Evolutionary conservation across 2,329 filamentous ascomycete species (phyloP).

Genomic region (Coniochaeta ligniaria): DNA sequence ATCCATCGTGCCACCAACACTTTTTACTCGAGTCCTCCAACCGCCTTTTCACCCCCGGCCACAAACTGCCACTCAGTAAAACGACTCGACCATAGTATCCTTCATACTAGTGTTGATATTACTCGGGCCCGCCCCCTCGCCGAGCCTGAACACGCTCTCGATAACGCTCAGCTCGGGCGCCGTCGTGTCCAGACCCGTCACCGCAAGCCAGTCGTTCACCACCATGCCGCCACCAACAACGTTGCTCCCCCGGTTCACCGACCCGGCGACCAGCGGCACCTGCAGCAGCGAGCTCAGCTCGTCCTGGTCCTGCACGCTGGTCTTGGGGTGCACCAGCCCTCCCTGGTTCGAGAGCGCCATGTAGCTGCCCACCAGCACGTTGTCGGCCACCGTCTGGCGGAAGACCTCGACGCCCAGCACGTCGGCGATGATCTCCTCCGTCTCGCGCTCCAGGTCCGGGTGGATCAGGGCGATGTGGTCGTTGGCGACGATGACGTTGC

Average conservation of each 20-base stretch:
- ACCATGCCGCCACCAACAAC: conserved; percentile 98
- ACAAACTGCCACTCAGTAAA: conserved; percentile 61
- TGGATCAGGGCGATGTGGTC: conserved; percentile 96
- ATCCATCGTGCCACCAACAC: not conserved
- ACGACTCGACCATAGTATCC: conserved; percentile 98
- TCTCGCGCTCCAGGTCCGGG: conserved; percentile 94
- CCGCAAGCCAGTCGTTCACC: conserved; percentile 95
- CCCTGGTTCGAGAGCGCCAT: conserved; percentile 96
- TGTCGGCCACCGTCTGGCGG: conserved; percentile 91
- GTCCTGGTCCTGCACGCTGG: conserved; percentile 94
- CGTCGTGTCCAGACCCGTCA: conserved; percentile 88
- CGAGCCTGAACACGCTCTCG: conserved; percentile 91
- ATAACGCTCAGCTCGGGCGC: conserved; percentile 96
- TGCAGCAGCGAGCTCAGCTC: conserved; percentile 90
- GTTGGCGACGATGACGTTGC: conserved; percentile 94
- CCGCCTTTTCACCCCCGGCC: not conserved
- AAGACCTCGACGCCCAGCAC: conserved; percentile 86
- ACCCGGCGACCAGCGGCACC: conserved; percentile 90
- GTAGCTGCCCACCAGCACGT: conserved; percentile 93
- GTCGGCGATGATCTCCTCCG: conserved; percentile 96
- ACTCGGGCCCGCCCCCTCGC: conserved; percentile 74
- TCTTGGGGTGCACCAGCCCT: conserved; percentile 95
- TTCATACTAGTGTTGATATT: conserved; percentile 81
- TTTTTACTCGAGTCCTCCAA: not conserved
- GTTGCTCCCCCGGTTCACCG: conserved; percentile 84